Evolutionary conservation across 176 grass and related monocot genomes (phyloP).

Genomic region (Phyllostachys edulis): DNA sequence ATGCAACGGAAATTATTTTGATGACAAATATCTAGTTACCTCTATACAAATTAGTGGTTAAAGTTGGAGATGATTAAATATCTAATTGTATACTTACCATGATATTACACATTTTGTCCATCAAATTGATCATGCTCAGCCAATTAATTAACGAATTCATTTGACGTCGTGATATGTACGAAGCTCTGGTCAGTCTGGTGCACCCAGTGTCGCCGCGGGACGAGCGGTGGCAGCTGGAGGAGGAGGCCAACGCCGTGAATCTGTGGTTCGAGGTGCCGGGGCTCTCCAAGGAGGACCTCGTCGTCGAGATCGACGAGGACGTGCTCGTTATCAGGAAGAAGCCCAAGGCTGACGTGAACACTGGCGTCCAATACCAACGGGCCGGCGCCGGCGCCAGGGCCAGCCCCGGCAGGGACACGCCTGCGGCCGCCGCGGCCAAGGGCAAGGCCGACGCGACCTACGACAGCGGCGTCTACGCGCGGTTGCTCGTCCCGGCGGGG

Average conservation of each 20-base stretch:
- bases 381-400: no score
- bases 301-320: conserved; percentile 44
- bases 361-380: neutral
- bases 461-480: no score
- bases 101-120: neutral
- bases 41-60: no score
- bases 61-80: neutral
- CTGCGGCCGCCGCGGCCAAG: no score
- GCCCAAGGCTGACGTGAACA: neutral
- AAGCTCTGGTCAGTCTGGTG: conserved; percentile 39
- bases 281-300: conserved; percentile 16
- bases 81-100: neutral
- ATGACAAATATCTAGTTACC: no score
- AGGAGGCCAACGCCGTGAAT: neutral
- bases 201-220: neutral
- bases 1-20: no score
- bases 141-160: neutral
- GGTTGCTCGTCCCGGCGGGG: no score
- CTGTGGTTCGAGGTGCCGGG: conserved; percentile 43
- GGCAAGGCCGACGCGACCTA: no score
- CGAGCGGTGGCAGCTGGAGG: conserved; percentile 35
- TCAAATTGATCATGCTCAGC: neutral
- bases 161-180: neutral
- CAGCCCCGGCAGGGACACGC: no score
- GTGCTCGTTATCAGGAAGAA: conserved; percentile 40